phyloP scores from a whole-genome alignment of 805 yeast species.

The Zygosaccharomyces siamensis region DNA sequence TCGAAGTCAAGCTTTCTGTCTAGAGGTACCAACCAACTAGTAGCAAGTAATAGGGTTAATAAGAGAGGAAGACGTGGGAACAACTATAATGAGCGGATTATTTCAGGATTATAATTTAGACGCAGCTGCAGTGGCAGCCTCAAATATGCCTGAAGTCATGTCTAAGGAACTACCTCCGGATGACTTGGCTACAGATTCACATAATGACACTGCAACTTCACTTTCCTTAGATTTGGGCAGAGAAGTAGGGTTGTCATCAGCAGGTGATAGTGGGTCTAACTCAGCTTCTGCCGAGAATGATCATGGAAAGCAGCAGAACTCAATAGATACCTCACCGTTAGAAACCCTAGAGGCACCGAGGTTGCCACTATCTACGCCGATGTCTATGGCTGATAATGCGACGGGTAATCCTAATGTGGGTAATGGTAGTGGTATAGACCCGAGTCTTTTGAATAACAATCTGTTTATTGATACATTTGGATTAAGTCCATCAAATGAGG shows the following conservation, averaged over 20 bases:
- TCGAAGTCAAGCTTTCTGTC: neutral
- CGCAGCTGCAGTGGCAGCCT: neutral
- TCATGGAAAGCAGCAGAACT: neutral
- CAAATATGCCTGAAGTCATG: neutral
- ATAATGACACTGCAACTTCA: constrained; percentile 1
- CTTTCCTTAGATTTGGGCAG: constrained; percentile 4
- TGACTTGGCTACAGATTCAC: neutral
- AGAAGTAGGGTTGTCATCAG: constrained; percentile 1
- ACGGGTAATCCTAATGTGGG: neutral
- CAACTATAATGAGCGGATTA: neutral
- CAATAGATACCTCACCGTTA: neutral
- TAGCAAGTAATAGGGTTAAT: neutral
- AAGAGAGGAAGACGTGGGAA: neutral
- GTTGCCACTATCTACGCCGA: neutral
- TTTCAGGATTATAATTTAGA: neutral
- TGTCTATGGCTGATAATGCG: neutral
- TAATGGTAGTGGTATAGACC: constrained; percentile 11
- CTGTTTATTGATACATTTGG: constrained; percentile 16
- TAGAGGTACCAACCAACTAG: neutral
- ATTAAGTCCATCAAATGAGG: constrained; percentile 7
- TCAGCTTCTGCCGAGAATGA: neutral
- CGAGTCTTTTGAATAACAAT: constrained; percentile 17
- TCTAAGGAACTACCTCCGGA: neutral
- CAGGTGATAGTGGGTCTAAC: neutral
- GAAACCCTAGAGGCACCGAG: neutral